These are phyloP conservation scores for Gossypium thurberi DNA, from an alignment of 345 rosid species.

Conservation along the genomic window DNA sequence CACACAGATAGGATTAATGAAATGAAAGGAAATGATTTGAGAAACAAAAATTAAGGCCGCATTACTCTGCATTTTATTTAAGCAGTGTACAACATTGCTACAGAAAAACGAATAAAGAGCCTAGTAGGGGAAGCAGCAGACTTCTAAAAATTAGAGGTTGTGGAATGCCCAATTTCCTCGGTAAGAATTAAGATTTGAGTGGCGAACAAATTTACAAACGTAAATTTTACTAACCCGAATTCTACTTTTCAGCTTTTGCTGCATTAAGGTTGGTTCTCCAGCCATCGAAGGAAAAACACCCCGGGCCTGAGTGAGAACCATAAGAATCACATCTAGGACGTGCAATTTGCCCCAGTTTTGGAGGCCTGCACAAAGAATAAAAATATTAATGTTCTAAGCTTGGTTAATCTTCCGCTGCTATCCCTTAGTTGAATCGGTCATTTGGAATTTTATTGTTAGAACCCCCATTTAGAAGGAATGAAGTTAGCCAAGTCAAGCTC, in stretches of 20 bases:
- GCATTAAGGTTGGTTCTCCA: constrained; percentile 35
- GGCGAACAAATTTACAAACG: constrained; percentile 31
- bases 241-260: constrained; percentile 32
- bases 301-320: constrained; percentile 35
- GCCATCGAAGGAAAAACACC: constrained; percentile 43
- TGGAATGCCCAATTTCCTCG: constrained; percentile 25
- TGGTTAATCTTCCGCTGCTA: constrained; percentile 37
- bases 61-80: constrained; percentile 28
- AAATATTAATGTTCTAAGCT: constrained; percentile 31
- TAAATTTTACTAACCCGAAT: constrained; percentile 20
- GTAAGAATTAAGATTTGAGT: constrained; percentile 16
- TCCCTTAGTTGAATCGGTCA: constrained; percentile 31
- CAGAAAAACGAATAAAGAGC: constrained; percentile 36
- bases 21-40: background rate
- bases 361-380: constrained; percentile 52
- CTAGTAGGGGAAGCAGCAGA: constrained; percentile 35
- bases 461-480: constrained; percentile 40
- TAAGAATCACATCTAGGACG: constrained; percentile 36
- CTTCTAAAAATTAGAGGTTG: background rate
- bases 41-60: background rate
- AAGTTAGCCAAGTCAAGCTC: constrained; percentile 45
- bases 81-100: constrained; percentile 24
- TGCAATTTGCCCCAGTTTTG: constrained; percentile 26
- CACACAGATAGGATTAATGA: background rate
- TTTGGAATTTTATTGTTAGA: constrained; percentile 36